phyloP scores from a whole-genome alignment of 2,329 filamentous ascomycete genomes.

The Penicillium sp. region DNA sequence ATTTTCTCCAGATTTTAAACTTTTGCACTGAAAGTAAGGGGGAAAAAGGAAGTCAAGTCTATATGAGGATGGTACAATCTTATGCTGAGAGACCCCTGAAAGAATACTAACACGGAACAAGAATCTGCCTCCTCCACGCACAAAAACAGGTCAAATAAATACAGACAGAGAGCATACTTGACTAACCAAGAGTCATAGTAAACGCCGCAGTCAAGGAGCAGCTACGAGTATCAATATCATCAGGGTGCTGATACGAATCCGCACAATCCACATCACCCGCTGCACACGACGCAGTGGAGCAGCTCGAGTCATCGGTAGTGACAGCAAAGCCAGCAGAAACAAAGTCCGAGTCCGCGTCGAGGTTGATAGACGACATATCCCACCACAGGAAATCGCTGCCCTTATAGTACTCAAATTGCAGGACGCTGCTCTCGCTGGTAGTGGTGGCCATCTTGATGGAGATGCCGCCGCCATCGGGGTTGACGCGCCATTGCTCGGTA shows the following conservation, averaged over 20 bases:
- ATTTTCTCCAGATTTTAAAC: no score
- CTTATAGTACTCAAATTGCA: conserved; percentile 41
- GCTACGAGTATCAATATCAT: conserved; percentile 34
- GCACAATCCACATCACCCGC: conserved; percentile 32
- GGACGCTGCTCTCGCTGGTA: conserved; percentile 23
- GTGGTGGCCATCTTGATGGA: conserved; percentile 39
- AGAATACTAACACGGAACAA: background rate
- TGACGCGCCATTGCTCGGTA: conserved; percentile 34
- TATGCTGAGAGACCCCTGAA: background rate
- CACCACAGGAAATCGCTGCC: conserved; percentile 32
- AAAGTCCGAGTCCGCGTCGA: conserved; percentile 27
- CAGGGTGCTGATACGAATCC: conserved; percentile 35
- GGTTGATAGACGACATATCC: conserved; percentile 39
- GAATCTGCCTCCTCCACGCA: background rate
- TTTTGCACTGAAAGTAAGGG: background rate
- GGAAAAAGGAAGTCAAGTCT: background rate
- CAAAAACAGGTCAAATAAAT: background rate
- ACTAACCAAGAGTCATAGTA: conserved; percentile 44
- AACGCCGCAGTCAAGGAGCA: conserved; percentile 31
- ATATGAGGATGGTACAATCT: background rate
- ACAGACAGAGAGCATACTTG: background rate
- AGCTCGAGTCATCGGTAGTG: conserved; percentile 29
- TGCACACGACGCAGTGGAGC: conserved; percentile 29
- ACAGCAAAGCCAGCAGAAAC: conserved; percentile 33
- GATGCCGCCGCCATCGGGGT: conserved; percentile 37